phyloP scores from a whole-genome alignment of 768 basidiomycete species.

The Pleurotus sapidus region DNA sequence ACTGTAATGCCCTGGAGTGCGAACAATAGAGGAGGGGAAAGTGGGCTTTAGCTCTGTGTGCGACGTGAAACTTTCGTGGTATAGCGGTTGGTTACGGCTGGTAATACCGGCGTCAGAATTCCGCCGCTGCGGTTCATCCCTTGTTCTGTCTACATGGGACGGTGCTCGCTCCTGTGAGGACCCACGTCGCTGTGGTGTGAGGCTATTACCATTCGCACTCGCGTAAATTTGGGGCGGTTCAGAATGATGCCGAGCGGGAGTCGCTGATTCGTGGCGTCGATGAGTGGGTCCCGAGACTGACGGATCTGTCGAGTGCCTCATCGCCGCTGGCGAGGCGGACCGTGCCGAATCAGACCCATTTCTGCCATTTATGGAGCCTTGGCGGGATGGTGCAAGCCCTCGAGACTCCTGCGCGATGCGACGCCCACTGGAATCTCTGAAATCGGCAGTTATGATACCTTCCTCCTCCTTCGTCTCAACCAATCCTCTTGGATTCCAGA shows the following conservation, averaged over 20 bases:
- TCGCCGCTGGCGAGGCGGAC: slow-evolving; percentile 1
- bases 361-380: slow-evolving; percentile 4
- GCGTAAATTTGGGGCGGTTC: not conserved
- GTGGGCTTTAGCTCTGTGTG: slow-evolving; percentile 58
- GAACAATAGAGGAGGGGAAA: slow-evolving; percentile 66
- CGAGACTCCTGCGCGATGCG: slow-evolving; percentile 16
- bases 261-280: not conserved
- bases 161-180: slow-evolving; percentile 2
- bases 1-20: slow-evolving; percentile 63
- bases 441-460: slow-evolving; percentile 13
- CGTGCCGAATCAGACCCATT: not conserved
- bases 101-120: not conserved
- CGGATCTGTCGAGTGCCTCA: slow-evolving; percentile 9
- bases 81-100: not conserved
- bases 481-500: slow-evolving; percentile 61
- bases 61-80: slow-evolving; percentile 44
- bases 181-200: not conserved
- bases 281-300: not conserved
- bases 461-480: slow-evolving; percentile 24
- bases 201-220: not conserved
- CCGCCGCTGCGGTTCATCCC: slow-evolving; percentile 4
- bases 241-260: not conserved
- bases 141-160: not conserved
- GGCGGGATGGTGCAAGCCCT: slow-evolving; percentile 9
- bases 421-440: slow-evolving; percentile 9